phyloP scores from a whole-genome alignment of 2,329 filamentous ascomycete species.

The Scytalidium lignicola region DNA sequence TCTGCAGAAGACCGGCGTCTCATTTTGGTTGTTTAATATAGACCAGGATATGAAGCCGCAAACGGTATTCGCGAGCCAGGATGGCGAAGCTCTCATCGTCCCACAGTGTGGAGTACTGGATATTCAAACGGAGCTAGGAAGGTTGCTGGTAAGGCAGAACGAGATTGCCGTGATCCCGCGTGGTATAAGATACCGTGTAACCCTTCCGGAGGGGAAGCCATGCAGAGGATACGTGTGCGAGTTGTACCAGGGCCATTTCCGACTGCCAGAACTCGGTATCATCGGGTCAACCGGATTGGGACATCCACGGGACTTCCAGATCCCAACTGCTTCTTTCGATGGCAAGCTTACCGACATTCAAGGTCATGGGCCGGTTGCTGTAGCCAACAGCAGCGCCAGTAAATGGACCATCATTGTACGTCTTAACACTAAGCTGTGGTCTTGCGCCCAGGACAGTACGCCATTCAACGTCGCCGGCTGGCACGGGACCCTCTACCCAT shows the following conservation, averaged over 20 bases:
- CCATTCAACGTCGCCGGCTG: constrained; percentile 72
- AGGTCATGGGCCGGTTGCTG: too few relatives aligned
- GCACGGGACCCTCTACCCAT: constrained; percentile 67
- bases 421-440: constrained; percentile 59
- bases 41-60: constrained; percentile 58
- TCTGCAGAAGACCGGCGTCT: constrained; percentile 56
- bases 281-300: constrained; percentile 58
- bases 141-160: constrained; percentile 52
- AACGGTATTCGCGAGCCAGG: constrained; percentile 57
- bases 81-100: constrained; percentile 59
- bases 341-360: too few relatives aligned
- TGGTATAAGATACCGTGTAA: constrained; percentile 55
- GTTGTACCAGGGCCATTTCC: constrained; percentile 56
- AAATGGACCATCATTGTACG: constrained; percentile 54
- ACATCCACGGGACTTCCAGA: constrained; percentile 58
- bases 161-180: constrained; percentile 59
- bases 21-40: constrained; percentile 58
- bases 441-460: constrained; percentile 57
- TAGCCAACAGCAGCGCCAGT: constrained; percentile 22
- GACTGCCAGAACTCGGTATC: constrained; percentile 57
- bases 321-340: constrained; percentile 47
- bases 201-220: constrained; percentile 44
- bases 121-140: constrained; percentile 30
- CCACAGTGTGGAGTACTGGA: constrained; percentile 51
- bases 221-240: constrained; percentile 58